Evolutionary conservation across 345 rosid species (phyloP), one percentile per base, ranked within the genome.

Genomic region (Rhodamnia argentea): DNA sequence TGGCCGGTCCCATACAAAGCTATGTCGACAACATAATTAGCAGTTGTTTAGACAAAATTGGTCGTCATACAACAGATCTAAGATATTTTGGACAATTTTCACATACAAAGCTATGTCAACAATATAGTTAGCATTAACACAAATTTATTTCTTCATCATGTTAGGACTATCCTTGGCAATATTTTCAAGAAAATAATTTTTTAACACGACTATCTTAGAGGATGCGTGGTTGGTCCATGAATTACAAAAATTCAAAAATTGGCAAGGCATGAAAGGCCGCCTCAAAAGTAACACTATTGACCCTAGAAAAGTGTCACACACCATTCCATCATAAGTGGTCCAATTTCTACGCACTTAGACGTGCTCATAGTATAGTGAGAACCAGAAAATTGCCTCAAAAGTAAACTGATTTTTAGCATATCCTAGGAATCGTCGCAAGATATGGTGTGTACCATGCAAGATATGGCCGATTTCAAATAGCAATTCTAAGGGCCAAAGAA

Each of bases 21-120:
- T 60, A 60, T 1, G 0, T 60, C 10, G 15, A 27, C 37, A 27
- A 14, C 40, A 60, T 60, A 60, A 60, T 60, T 27, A 29, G 74
- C 10, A 13, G 7, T 60, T 16, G 29, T 60, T 60, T 0, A 0
- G 5, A 60, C 37, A n/a, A 60, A 60, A 60, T 27, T 27, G 20
- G 5, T 18, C 0, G 0, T 0, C 10, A 1, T 13, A 60, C 2
- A 27, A 7, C 15, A 60, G 1, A 60, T n/a, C 29, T 27, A n/a
- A 60, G 74, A 60, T 1, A n/a, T 60, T 13, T 60, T 3, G 2
- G 29, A 60, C 37, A 60, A 27, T 60, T 60, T 60, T 14, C 20
- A 0, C 29, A 1, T 13, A 6, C 81, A 32, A 37, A 70, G 47
- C 47, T 18, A 9, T 70, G 47, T 70, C 47, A 70, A 32, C 24